A percentile compares a stretch with the other conserved stretches of the same genome.
phyloP scores from a whole-genome alignment of 1,284 basidiomycete genomes.

The Veloboletus limbatus region DNA sequence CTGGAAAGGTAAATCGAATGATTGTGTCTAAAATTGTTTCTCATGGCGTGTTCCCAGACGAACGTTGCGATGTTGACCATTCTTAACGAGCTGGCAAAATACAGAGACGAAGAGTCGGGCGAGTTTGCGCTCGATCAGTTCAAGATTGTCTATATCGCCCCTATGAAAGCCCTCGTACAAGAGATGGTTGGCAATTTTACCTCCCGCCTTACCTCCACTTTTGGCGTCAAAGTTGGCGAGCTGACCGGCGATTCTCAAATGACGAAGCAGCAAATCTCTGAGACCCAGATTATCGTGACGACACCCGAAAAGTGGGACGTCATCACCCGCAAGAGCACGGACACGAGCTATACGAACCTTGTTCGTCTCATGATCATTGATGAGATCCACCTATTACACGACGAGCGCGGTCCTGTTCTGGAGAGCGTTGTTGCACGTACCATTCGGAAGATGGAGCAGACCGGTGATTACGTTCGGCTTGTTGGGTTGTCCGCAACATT shows the following conservation, averaged over 20 bases:
- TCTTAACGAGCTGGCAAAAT: conserved; percentile 83
- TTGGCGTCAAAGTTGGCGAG: conserved; percentile 90
- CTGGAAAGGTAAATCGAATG: conserved; percentile 77
- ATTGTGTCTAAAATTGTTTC: background rate
- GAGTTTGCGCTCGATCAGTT: conserved; percentile 87
- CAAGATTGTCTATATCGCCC: conserved; percentile 98
- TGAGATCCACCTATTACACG: conserved; percentile 97
- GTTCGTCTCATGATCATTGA: conserved; percentile 97
- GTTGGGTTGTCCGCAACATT: conserved; percentile 96
- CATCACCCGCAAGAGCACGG: conserved; percentile 96
- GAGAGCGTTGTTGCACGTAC: conserved; percentile 92
- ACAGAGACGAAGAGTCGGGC: conserved; percentile 80
- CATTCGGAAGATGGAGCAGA: conserved; percentile 95
- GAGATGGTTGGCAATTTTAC: conserved; percentile 96
- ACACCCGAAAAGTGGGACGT: conserved; percentile 99
- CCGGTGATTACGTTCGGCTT: conserved; percentile 86
- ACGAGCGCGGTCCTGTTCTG: conserved; percentile 96
- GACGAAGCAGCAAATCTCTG: conserved; percentile 96
- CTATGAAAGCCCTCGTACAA: conserved; percentile 98
- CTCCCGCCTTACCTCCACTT: conserved; percentile 70
- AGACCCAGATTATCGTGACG: conserved; percentile 98
- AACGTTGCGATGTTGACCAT: conserved; percentile 97
- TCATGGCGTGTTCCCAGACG: conserved; percentile 53
- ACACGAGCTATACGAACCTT: conserved; percentile 96
- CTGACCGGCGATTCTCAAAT: conserved; percentile 97